Percentiles rank a stretch among this genome's conserved stretches.
Conservation (phyloP, 2,329 filamentous ascomycete species). For the Alternaria consortialis region DNA sequence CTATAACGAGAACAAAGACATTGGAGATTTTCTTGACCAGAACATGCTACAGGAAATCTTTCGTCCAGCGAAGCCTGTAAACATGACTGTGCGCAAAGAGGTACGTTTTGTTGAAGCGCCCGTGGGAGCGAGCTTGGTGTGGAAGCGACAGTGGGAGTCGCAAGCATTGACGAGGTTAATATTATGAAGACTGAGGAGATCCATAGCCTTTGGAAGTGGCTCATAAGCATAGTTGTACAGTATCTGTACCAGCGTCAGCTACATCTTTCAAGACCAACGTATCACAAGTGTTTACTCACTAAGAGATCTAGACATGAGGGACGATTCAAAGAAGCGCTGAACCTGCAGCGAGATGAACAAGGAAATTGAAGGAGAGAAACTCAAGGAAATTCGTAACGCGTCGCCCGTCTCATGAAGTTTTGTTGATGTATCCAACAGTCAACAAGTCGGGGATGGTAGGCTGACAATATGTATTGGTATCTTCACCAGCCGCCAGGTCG, state of each 20-base stretch:
- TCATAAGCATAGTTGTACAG: conserved; percentile 52
- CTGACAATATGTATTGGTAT: conserved; percentile 48
- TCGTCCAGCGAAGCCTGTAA: conserved; percentile 43
- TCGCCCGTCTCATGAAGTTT: conserved; percentile 45
- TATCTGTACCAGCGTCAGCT: conserved; percentile 42
- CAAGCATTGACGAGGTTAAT: conserved; percentile 41
- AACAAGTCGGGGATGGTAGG: conserved; percentile 39
- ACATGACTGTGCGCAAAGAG: conserved; percentile 51
- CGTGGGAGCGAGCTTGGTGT: conserved; percentile 35
- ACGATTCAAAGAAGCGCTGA: conserved; percentile 42
- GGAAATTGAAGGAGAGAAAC: conserved; percentile 48
- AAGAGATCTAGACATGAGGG: conserved; percentile 47
- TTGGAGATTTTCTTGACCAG: conserved; percentile 38
- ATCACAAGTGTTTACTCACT: conserved; percentile 35
- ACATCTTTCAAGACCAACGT: conserved; percentile 30
- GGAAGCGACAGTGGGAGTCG: conserved; percentile 35
- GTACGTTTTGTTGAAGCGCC: conserved; percentile 42
- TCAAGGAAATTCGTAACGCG: conserved; percentile 50
- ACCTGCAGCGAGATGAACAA: conserved; percentile 47
- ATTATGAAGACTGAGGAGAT: conserved; percentile 48
- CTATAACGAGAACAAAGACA: conserved; percentile 54
- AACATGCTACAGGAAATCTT: conserved; percentile 48
- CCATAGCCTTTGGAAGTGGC: conserved; percentile 50
- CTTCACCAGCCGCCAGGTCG: conserved; percentile 42
- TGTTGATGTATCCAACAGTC: conserved; percentile 38